These are phyloP conservation scores for Nannochloris sp. DNA, from an alignment of 139 green algal genomes.

Conservation along the genomic window DNA sequence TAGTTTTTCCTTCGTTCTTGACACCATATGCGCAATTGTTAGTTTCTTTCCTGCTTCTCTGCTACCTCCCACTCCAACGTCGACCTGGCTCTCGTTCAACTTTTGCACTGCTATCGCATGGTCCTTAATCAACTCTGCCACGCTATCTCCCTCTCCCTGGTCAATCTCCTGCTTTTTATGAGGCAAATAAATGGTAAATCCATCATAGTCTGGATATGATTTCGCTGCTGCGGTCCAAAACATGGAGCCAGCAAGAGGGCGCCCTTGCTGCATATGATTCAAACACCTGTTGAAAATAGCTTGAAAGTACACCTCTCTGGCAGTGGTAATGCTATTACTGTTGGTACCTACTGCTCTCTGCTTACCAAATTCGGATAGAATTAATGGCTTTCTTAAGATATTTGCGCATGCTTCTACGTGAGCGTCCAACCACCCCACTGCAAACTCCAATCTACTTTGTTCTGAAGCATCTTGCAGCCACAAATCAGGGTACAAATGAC, in stretches of 20 bases:
- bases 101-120: too few species aligned
- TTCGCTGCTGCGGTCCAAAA: slow-evolving; percentile 44
- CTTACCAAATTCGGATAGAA: slow-evolving; percentile 56
- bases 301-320: neutral
- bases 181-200: slow-evolving; percentile 48
- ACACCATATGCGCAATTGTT: too few species aligned
- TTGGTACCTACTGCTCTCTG: slow-evolving; percentile 2
- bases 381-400: slow-evolving; percentile 46
- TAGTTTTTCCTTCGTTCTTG: too few species aligned
- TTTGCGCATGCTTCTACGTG: slow-evolving; percentile 20
- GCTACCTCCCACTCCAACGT: too few species aligned
- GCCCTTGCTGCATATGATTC: slow-evolving; percentile 7
- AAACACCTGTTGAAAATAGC: neutral
- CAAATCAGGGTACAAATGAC: slow-evolving; percentile 65
- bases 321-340: neutral
- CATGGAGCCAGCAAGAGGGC: slow-evolving; percentile 16
- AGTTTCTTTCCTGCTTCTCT: too few species aligned
- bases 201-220: slow-evolving; percentile 56
- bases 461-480: slow-evolving; percentile 32
- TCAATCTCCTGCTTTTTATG: too few species aligned
- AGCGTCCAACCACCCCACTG: slow-evolving; percentile 26
- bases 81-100: too few species aligned
- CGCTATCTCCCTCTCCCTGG: too few species aligned
- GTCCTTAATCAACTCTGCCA: too few species aligned
- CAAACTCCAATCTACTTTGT: slow-evolving; percentile 20